phyloP scores from a whole-genome alignment of 2,329 filamentous ascomycete genomes.

The Aureobasidium sp. region DNA sequence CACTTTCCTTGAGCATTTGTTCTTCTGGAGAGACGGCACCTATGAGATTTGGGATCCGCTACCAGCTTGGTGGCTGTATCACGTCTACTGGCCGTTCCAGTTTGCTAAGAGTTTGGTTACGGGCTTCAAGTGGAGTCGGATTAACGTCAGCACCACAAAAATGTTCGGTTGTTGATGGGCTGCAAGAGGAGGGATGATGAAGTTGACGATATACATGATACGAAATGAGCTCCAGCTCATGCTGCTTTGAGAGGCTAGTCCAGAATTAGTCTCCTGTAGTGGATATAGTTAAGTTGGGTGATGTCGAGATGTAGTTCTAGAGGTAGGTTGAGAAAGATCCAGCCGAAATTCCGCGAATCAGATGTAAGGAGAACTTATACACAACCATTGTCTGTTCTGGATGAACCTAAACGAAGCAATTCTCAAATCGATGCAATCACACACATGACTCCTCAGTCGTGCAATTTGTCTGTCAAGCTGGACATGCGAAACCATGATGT shows the following conservation, averaged over 20 bases:
- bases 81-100: slow-evolving; percentile 46
- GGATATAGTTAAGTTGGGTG: not conserved
- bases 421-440: not conserved
- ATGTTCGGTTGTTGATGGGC: slow-evolving; percentile 40
- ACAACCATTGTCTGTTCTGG: too few relatives aligned
- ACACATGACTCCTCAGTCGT: not conserved
- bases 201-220: not conserved
- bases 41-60: slow-evolving; percentile 43
- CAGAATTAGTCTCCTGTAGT: not conserved
- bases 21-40: slow-evolving; percentile 45
- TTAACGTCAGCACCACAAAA: slow-evolving; percentile 62
- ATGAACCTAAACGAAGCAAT: not conserved
- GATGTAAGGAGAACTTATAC: not conserved
- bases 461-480: not conserved
- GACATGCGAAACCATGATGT: not conserved
- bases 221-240: not conserved
- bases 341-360: not conserved
- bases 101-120: slow-evolving; percentile 42
- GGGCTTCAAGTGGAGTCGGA: slow-evolving; percentile 52
- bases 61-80: slow-evolving; percentile 46
- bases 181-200: not conserved
- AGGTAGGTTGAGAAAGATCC: not conserved
- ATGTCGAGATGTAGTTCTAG: not conserved
- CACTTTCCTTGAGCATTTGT: slow-evolving; percentile 36
- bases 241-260: not conserved